Evolutionary conservation across 2,329 filamentous ascomycete genomes (phyloP).

Genomic region (Stachybotrys elegans): DNA sequence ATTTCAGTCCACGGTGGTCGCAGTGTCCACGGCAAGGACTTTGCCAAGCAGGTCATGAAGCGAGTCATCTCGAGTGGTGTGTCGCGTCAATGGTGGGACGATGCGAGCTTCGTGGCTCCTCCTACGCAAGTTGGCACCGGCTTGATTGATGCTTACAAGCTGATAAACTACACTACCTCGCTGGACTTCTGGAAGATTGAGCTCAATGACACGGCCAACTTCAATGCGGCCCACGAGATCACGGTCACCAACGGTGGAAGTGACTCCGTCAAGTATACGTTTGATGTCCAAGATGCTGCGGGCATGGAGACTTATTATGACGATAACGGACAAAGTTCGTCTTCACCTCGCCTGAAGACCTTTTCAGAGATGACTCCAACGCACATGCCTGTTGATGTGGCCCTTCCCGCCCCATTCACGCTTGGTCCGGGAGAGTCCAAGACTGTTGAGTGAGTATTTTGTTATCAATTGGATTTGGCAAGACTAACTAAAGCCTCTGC

Average conservation of each 20-base stretch:
- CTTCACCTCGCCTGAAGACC: neutral
- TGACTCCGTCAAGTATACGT: conserved; percentile 28
- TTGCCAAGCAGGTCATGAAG: conserved; percentile 19
- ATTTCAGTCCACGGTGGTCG: conserved; percentile 26
- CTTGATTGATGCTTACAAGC: conserved; percentile 39
- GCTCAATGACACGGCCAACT: conserved; percentile 40
- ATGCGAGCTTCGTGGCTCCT: conserved; percentile 7
- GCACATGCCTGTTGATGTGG: neutral
- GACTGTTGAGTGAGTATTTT: neutral
- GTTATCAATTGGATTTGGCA: neutral
- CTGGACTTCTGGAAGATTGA: conserved; percentile 32
- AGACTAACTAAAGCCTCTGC: neutral
- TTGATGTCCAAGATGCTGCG: conserved; percentile 9
- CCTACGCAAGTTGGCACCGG: conserved; percentile 31
- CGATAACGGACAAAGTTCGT: conserved; percentile 31
- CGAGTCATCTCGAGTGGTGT: conserved; percentile 27
- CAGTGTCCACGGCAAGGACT: conserved; percentile 20
- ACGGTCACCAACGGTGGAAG: conserved; percentile 33
- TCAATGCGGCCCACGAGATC: conserved; percentile 16
- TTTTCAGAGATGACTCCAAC: neutral
- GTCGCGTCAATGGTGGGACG: conserved; percentile 14
- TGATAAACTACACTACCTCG: conserved; percentile 33
- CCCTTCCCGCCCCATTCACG: neutral
- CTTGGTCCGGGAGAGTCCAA: neutral
- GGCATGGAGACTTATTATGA: conserved; percentile 12